A percentile compares a stretch with the other conserved stretches of the same genome.
Evolutionary conservation across 2,329 filamentous ascomycete species (phyloP).

Genomic region (Balansia obtecta): DNA sequence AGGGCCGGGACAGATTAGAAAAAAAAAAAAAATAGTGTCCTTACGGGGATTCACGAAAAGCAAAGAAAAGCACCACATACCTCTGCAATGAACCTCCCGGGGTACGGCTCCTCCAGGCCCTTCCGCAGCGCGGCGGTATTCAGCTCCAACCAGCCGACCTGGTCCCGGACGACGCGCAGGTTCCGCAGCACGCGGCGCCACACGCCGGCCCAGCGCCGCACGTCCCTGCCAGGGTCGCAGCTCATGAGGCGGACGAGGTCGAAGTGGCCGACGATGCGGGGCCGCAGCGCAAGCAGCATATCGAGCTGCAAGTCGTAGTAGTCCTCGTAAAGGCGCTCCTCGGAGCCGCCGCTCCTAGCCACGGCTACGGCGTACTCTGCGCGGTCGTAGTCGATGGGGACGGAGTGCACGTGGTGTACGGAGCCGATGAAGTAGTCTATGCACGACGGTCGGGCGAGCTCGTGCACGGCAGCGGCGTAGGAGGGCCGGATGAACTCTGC

Average conservation of each 20-base stretch:
- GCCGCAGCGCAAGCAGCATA: slow-evolving; percentile 63
- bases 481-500: slow-evolving; percentile 77
- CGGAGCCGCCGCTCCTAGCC: slow-evolving; percentile 31
- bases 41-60: background rate
- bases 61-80: slow-evolving; percentile 27
- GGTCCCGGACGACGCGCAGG: slow-evolving; percentile 53
- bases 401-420: slow-evolving; percentile 74
- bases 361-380: slow-evolving; percentile 45
- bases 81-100: slow-evolving; percentile 64
- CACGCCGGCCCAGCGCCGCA: slow-evolving; percentile 46
- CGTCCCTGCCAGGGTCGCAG: slow-evolving; percentile 49
- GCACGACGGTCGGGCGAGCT: slow-evolving; percentile 45
- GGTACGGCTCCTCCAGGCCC: slow-evolving; percentile 84
- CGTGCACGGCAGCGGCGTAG: slow-evolving; percentile 43
- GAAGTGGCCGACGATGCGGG: slow-evolving; percentile 82
- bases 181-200: slow-evolving; percentile 70
- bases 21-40: background rate
- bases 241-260: slow-evolving; percentile 80
- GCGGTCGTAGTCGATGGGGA: slow-evolving; percentile 81
- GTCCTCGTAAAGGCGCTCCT: slow-evolving; percentile 62
- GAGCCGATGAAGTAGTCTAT: slow-evolving; percentile 91
- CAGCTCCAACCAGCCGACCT: slow-evolving; percentile 77
- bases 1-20: background rate
- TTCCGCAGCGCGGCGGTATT: slow-evolving; percentile 84
- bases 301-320: slow-evolving; percentile 83